Conservation (phyloP, 148 eudicot species). For the Camellia lanceoleosa region DNA sequence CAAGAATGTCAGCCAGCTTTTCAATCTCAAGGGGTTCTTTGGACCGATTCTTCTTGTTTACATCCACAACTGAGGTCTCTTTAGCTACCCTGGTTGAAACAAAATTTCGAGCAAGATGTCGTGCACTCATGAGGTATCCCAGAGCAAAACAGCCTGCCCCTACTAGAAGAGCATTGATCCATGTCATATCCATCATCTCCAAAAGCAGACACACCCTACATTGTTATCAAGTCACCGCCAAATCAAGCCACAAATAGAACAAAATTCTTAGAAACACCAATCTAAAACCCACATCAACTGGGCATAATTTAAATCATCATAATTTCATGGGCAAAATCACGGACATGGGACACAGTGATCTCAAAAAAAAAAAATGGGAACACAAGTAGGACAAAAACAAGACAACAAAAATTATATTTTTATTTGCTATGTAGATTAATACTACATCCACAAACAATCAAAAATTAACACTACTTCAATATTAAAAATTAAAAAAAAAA, state of each 20-base stretch:
- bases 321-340: too few species aligned
- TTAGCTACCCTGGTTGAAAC: slow-evolving; percentile 28
- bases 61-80: slow-evolving; percentile 24
- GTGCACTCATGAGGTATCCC: slow-evolving; percentile 67
- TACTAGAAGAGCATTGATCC: slow-evolving; percentile 77
- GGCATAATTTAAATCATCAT: too few species aligned
- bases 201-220: slow-evolving; percentile 26
- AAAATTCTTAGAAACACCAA: not conserved
- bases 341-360: too few species aligned
- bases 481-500: too few species aligned
- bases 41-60: slow-evolving; percentile 42
- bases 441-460: too few species aligned
- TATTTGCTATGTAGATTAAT: too few species aligned
- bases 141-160: slow-evolving; percentile 92
- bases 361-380: too few species aligned
- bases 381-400: too few species aligned
- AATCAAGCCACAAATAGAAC: not conserved
- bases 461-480: too few species aligned
- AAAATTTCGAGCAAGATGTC: slow-evolving; percentile 38
- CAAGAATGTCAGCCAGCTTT: slow-evolving; percentile 81
- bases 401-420: too few species aligned
- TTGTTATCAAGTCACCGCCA: not conserved
- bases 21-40: slow-evolving; percentile 75
- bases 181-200: slow-evolving; percentile 65
- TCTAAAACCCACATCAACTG: not conserved